phyloP scores from a whole-genome alignment of 2,329 filamentous ascomycete species.

The Colletotrichum sidae region DNA sequence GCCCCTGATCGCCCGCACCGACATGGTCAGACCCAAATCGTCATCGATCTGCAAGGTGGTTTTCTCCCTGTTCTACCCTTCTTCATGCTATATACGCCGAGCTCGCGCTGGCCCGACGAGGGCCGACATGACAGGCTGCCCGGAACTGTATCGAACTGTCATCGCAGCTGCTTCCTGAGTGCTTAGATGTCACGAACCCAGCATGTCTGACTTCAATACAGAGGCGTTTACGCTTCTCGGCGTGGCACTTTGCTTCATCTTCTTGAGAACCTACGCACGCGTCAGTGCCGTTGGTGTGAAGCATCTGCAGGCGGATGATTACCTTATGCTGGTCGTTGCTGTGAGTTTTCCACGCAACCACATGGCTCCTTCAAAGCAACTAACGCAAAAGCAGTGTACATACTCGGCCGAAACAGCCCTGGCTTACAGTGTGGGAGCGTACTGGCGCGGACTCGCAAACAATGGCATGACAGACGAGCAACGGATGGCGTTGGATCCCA shows the following conservation, averaged over 20 bases:
- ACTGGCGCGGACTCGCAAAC: slow-evolving; percentile 62
- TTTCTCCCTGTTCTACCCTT: neutral
- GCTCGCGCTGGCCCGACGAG: neutral
- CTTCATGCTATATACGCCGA: slow-evolving; percentile 20
- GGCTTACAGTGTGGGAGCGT: slow-evolving; percentile 52
- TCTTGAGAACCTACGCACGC: slow-evolving; percentile 62
- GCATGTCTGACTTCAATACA: slow-evolving; percentile 42
- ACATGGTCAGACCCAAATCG: slow-evolving; percentile 2
- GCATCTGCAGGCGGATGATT: slow-evolving; percentile 69
- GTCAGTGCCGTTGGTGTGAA: slow-evolving; percentile 59
- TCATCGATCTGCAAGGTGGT: slow-evolving; percentile 19
- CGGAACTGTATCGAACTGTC: no score
- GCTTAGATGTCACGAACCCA: slow-evolving; percentile 10
- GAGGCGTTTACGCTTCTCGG: slow-evolving; percentile 58
- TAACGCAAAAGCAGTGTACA: slow-evolving; percentile 10
- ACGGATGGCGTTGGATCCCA: slow-evolving; percentile 56
- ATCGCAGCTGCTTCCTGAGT: no score
- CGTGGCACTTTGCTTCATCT: slow-evolving; percentile 61
- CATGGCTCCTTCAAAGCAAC: neutral
- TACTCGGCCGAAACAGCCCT: slow-evolving; percentile 42
- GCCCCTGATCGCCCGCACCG: slow-evolving; percentile 13
- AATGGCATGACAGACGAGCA: slow-evolving; percentile 66
- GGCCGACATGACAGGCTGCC: no score
- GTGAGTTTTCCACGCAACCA: slow-evolving; percentile 34
- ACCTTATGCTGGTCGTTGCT: slow-evolving; percentile 46